Evolutionary conservation across 1,284 basidiomycete genomes (phyloP), one percentile per base, ranked within the genome.

Genomic region (Austroboletus niveus): DNA sequence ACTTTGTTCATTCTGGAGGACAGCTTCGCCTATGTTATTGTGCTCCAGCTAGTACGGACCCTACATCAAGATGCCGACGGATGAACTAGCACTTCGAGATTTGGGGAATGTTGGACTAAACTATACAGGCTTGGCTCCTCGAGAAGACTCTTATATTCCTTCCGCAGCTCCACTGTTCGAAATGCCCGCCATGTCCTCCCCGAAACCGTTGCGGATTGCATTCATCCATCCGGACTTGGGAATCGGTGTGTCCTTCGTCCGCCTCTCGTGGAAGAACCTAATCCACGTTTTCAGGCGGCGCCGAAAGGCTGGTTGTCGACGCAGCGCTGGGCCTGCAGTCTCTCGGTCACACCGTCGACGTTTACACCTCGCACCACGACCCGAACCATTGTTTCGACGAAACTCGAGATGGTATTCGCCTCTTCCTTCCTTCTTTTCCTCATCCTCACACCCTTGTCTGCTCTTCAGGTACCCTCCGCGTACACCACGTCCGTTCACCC

Each of bases 221-320:
- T 95, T 98, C 71, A 78, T 98, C 50, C 95, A 98, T 68, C 95
- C 95, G 24, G 95, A 98, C 74, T 77, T 98, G 5, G 95, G 95
- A 47, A 96, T 98, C 49, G 95, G 95, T 91, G 58, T 57, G 80
- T 60, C 45, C n/a, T 12, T 15, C 5, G 12, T 14, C 9, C 1
- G n/a, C 8, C 5, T 46, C 36, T 12, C 20, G n/a, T 9, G 47
- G n/a, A 45, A 48, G 34, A n/a, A 46, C 9, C 44, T 40, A 40
- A 42, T 41, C 8, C 22, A 46, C n/a, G 15, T 27, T 11, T 10
- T 14, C 59, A 96, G 94, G 94, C 59, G 96, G 96, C 12, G 96
- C 96, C 1, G 96, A 99, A 71, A 80, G 94, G 42, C 80, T 98
- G 9, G 86, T 99, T 1, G 94, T 98, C n/a, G 96, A 99, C 69